Percentiles rank a stretch among this genome's conserved stretches.
phyloP scores from a whole-genome alignment of 2,329 filamentous ascomycete genomes.

The Elsinoe necatrix region DNA sequence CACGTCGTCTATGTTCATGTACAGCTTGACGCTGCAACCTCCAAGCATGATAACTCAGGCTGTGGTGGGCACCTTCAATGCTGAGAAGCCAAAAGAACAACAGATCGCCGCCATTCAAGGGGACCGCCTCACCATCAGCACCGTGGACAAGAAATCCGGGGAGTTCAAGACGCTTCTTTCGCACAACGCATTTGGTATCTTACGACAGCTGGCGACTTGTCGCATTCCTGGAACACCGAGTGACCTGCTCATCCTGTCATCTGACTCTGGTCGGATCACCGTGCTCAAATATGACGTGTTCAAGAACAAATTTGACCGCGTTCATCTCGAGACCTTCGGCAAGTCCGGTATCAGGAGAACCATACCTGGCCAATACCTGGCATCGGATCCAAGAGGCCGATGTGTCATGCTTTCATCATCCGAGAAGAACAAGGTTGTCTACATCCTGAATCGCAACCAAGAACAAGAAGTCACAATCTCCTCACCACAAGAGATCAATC shows the following conservation, averaged over 20 bases:
- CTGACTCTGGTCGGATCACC: slow-evolving; percentile 89
- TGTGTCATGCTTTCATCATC: slow-evolving; percentile 88
- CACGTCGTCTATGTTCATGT: slow-evolving; percentile 34
- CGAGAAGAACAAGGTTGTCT: slow-evolving; percentile 99
- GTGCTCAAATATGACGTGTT: slow-evolving; percentile 85
- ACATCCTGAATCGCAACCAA: slow-evolving; percentile 90
- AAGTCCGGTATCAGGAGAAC: slow-evolving; percentile 93
- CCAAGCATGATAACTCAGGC: slow-evolving; percentile 84
- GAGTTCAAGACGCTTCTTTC: slow-evolving; percentile 80
- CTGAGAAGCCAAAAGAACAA: slow-evolving; percentile 76
- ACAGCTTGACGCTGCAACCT: slow-evolving; percentile 90
- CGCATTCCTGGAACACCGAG: slow-evolving; percentile 88
- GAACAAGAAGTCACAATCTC: slow-evolving; percentile 95
- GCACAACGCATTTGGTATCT: slow-evolving; percentile 94
- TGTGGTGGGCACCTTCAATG: slow-evolving; percentile 77
- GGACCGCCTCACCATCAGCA: slow-evolving; percentile 77
- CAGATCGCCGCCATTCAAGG: slow-evolving; percentile 92
- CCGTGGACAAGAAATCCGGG: slow-evolving; percentile 58
- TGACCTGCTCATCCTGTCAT: slow-evolving; percentile 95
- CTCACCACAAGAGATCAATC: slow-evolving; percentile 92
- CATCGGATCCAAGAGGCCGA: slow-evolving; percentile 88
- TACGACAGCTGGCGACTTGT: slow-evolving; percentile 80
- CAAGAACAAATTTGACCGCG: slow-evolving; percentile 76
- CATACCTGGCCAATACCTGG: slow-evolving; percentile 90
- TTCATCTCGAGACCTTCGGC: slow-evolving; percentile 95